phyloP scores from a whole-genome alignment of 495 filamentous ascomycete species.

The Hypoxylon cercidicola region DNA sequence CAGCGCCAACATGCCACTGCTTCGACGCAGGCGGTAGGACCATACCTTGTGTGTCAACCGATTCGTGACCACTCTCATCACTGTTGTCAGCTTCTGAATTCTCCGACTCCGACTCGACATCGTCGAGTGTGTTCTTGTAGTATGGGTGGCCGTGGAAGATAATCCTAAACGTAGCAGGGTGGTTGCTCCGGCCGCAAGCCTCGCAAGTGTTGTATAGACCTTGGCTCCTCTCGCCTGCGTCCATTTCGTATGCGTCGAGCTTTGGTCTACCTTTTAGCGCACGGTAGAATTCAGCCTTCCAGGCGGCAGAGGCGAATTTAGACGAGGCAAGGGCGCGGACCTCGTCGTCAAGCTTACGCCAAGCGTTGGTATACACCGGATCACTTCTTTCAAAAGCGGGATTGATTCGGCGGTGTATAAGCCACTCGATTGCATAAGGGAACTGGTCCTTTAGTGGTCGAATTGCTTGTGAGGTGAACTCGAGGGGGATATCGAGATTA shows the following conservation, averaged over 20 bases:
- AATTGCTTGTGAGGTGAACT: conserved; percentile 73
- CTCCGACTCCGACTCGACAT: conserved; percentile 63
- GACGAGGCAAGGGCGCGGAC: conserved; percentile 72
- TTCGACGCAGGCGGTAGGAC: conserved; percentile 49
- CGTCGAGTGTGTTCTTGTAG: conserved; percentile 72
- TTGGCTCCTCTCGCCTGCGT: conserved; percentile 31
- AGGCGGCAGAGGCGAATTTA: conserved; percentile 78
- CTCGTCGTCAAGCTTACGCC: conserved; percentile 79
- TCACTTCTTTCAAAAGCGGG: conserved; percentile 75
- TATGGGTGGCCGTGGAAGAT: conserved; percentile 76
- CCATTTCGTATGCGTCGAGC: conserved; percentile 48
- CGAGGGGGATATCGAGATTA: conserved; percentile 69
- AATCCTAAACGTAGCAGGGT: conserved; percentile 72
- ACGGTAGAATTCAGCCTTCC: conserved; percentile 72
- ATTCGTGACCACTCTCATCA: conserved; percentile 49
- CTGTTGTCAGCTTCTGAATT: conserved; percentile 39
- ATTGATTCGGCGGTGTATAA: conserved; percentile 77
- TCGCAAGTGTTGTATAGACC: conserved; percentile 67
- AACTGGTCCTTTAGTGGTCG: conserved; percentile 81
- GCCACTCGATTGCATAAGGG: conserved; percentile 81
- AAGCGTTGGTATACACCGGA: conserved; percentile 74
- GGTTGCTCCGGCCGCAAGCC: conserved; percentile 77
- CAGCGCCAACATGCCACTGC: conserved; percentile 51
- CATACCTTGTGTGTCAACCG: conserved; percentile 48
- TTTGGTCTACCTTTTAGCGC: conserved; percentile 74